Conservation (phyloP, 305 asterid species). For the Solanum hybrid region DNA sequence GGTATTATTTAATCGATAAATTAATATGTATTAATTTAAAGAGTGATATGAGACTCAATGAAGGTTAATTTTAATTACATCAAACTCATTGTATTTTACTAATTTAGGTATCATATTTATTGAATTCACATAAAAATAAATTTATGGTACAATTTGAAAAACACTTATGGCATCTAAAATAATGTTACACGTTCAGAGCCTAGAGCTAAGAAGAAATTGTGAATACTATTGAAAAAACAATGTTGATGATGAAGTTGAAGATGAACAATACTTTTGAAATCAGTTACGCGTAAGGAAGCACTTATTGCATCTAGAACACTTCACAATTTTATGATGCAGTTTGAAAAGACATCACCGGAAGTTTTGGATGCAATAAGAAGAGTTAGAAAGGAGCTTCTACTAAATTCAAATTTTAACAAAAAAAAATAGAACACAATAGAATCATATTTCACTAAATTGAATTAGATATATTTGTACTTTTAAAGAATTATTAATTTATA, state of each 20-base stretch:
- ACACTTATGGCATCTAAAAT: too few species aligned
- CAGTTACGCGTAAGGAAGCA: too few species aligned
- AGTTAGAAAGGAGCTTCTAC: background rate
- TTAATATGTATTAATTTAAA: too few species aligned
- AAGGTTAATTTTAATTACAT: background rate
- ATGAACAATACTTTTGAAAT: background rate
- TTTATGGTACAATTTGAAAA: background rate
- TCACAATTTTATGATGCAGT: background rate
- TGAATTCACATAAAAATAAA: background rate
- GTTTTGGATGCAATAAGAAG: background rate
- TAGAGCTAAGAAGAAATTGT: background rate
- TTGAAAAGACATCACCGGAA: background rate
- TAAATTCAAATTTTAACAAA: background rate
- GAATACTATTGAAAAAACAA: background rate
- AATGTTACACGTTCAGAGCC: background rate
- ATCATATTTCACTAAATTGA: background rate
- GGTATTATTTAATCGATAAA: too few species aligned
- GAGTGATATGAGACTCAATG: background rate
- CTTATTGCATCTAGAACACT: background rate
- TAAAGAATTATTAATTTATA: too few species aligned
- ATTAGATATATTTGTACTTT: too few species aligned
- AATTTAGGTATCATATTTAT: too few species aligned
- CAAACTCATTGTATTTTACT: background rate
- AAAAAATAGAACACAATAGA: background rate
- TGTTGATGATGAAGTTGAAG: background rate